phyloP scores from a whole-genome alignment of 1,139 yeast species.

The Yamadazyma aaseri region DNA sequence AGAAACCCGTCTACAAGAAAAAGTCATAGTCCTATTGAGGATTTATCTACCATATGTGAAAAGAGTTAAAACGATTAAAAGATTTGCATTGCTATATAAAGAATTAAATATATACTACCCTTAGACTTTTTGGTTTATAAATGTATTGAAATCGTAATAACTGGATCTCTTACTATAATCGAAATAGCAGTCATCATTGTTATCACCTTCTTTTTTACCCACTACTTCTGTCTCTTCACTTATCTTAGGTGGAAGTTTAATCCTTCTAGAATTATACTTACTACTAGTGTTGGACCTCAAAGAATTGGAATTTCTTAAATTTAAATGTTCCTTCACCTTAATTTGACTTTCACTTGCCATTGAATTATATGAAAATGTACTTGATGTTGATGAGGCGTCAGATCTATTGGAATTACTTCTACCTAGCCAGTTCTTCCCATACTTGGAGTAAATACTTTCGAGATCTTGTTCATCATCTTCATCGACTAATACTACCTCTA shows the following conservation, averaged over 20 bases:
- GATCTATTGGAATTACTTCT: slow-evolving; percentile 21
- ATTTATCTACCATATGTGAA: slow-evolving; percentile 13
- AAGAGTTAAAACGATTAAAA: slow-evolving; percentile 4
- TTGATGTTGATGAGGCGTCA: slow-evolving; percentile 15
- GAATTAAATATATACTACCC: background rate
- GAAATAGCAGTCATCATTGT: slow-evolving; percentile 19
- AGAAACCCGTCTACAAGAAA: slow-evolving; percentile 2
- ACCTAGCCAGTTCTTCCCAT: slow-evolving; percentile 32
- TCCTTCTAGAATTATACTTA: slow-evolving; percentile 21
- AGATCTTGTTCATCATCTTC: slow-evolving; percentile 32
- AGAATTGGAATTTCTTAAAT: slow-evolving; percentile 3
- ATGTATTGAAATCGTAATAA: slow-evolving; percentile 37
- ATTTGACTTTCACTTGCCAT: slow-evolving; percentile 19
- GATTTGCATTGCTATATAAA: slow-evolving; percentile 1
- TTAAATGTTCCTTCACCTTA: slow-evolving; percentile 12
- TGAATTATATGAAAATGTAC: slow-evolving; percentile 16
- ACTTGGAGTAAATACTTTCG: slow-evolving; percentile 45
- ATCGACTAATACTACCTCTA: slow-evolving; percentile 48
- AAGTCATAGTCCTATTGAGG: slow-evolving; percentile 8
- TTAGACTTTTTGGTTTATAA: slow-evolving; percentile 28
- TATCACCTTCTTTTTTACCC: background rate
- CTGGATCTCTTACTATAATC: slow-evolving; percentile 27
- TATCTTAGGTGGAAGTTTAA: slow-evolving; percentile 14
- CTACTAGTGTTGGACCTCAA: slow-evolving; percentile 13
- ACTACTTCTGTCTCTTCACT: slow-evolving; percentile 2